A percentile compares a stretch with the other conserved stretches of the same genome.
phyloP scores from a whole-genome alignment of 495 filamentous ascomycete genomes.

The Aspergillus hancockii region DNA sequence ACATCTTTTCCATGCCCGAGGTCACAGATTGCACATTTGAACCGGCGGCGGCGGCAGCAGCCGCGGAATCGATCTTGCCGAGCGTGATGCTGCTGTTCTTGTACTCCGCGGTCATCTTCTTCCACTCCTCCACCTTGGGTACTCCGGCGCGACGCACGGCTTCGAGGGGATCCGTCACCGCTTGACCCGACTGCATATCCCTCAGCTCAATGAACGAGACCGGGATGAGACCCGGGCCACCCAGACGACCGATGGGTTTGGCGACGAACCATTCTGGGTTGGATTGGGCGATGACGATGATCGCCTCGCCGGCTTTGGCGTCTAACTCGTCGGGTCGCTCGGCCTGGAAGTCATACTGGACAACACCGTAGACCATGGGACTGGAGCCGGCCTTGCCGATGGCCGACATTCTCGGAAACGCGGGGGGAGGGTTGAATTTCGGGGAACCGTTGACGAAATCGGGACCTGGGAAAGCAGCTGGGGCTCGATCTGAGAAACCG shows the following conservation, averaged over 20 bases:
- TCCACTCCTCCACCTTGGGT: conserved; percentile 98
- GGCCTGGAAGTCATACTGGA: conserved; percentile 95
- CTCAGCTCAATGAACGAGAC: conserved; percentile 96
- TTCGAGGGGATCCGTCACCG: conserved; percentile 80
- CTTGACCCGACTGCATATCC: conserved; percentile 85
- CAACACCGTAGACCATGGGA: conserved; percentile 93
- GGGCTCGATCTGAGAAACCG: conserved; percentile 70
- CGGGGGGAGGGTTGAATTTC: conserved; percentile 36
- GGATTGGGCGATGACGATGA: conserved; percentile 98
- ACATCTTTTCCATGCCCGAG: conserved; percentile 79
- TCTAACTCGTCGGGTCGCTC: conserved; percentile 95
- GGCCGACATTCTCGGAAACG: conserved; percentile 50
- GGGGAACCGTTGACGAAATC: conserved; percentile 29
- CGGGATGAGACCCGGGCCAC: conserved; percentile 92
- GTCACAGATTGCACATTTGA: conserved; percentile 52
- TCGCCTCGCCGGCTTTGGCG: conserved; percentile 90
- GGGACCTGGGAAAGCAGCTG: conserved; percentile 36
- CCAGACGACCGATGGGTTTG: conserved; percentile 92
- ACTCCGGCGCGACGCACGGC: conserved; percentile 89
- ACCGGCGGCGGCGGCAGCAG: conserved; percentile 20
- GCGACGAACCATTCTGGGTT: conserved; percentile 99
- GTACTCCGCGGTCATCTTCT: conserved; percentile 98
- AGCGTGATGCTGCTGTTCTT: conserved; percentile 98
- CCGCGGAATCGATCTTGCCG: conserved; percentile 74
- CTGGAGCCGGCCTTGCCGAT: conserved; percentile 64